Evolutionary conservation across 805 yeast species (phyloP).

Genomic region (Cyberlindnera euphorbiiphila): DNA sequence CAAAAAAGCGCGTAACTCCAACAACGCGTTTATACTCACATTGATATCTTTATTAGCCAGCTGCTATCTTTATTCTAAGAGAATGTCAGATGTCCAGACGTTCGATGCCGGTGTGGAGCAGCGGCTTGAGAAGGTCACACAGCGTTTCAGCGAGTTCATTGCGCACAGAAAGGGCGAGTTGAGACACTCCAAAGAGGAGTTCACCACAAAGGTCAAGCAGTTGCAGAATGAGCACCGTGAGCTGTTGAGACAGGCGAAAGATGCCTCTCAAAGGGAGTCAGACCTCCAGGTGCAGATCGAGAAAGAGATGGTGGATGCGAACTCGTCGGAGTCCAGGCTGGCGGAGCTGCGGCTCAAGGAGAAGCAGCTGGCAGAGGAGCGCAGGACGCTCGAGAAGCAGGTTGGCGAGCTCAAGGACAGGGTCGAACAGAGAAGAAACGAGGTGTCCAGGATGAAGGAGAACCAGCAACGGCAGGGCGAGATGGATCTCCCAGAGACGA

Average conservation of each 20-base stretch:
- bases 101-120: slow-evolving; percentile 34
- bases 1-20: slow-evolving; percentile 1
- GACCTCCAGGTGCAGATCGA: slow-evolving; percentile 12
- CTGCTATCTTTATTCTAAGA: too few relatives aligned
- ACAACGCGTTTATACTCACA: neutral
- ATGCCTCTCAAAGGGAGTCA: slow-evolving; percentile 8
- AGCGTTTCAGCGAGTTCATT: slow-evolving; percentile 34
- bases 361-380: slow-evolving; percentile 31
- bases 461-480: slow-evolving; percentile 40
- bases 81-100: slow-evolving; percentile 27
- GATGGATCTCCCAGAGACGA: slow-evolving; percentile 48
- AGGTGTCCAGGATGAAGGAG: slow-evolving; percentile 32
- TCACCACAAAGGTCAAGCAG: slow-evolving; percentile 31
- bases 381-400: slow-evolving; percentile 27
- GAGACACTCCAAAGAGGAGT: slow-evolving; percentile 34
- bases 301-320: slow-evolving; percentile 27
- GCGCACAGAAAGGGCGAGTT: slow-evolving; percentile 32
- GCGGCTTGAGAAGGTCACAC: slow-evolving; percentile 38
- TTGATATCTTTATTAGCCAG: too few relatives aligned
- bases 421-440: slow-evolving; percentile 30
- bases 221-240: slow-evolving; percentile 31
- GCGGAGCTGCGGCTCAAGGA: slow-evolving; percentile 33
- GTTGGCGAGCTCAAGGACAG: slow-evolving; percentile 33
- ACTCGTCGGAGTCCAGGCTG: slow-evolving; percentile 32
- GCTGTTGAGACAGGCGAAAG: slow-evolving; percentile 25